Evolutionary conservation across 2,329 filamentous ascomycete genomes (phyloP), one percentile per base, ranked within the genome.

Genomic region (Colletotrichum horii): DNA sequence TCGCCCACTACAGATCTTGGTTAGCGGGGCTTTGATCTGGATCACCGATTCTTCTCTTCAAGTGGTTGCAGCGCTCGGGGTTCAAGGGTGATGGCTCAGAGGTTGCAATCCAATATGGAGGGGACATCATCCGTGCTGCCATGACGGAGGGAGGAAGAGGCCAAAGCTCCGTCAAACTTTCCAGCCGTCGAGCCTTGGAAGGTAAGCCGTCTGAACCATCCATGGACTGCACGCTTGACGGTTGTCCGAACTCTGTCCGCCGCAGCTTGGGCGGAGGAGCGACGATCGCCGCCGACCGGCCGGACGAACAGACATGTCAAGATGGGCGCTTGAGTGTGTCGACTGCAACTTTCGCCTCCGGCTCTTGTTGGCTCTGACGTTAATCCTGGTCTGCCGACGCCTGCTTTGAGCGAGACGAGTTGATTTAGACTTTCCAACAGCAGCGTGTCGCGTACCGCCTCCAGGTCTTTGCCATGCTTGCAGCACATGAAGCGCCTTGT

Each of bases 1-100:
- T 71, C 62, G 48, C 26, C 71, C 71, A 74, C 43, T 38, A 73
- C 64, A 72, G 73, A 75, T 75, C 73, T 75, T 75, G 73, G 62
- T 68, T 72, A 64, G 73, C 69, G 73, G 73, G 73, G 55, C 62
- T 64, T 32, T 70, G 73, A 72, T 75, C 69, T 75, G 73, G 61
- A 75, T 75, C 73, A 43, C 30, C 69, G 64, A 58, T 43, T 72
- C 24, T 65, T 36, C 28, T 61, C 30, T 67, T 34, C 52, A 8
- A 72, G 48, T 11, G n/a, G 52, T 28, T 19, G 62, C 55, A 52
- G 55, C 55, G 61, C 22, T 26, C 30, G 22, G 22, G 52, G 52
- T 60, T 12, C 22, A 32, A 34, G 19, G 34, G 32, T 36, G 36
- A 62, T 62, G 55, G 43, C 43, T 52, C 43, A 48, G 43, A 67